Percentiles rank a stretch among this genome's conserved stretches.
These are phyloP conservation scores for Colletotrichum destructivum DNA, from an alignment of 2,329 filamentous ascomycete species.

Conservation along the genomic window DNA sequence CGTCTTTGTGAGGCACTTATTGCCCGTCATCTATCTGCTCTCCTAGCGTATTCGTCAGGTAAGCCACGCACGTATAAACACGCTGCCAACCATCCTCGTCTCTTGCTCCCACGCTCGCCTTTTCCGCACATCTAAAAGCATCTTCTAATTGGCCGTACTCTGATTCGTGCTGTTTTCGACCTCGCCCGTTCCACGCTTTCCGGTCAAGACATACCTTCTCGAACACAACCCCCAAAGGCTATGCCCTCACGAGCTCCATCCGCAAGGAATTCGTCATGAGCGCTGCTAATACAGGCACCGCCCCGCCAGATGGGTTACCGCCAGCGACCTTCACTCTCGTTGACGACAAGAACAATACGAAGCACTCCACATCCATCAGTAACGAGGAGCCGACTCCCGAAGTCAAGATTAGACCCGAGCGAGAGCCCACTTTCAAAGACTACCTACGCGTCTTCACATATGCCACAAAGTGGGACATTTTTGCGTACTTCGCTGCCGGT, in stretches of 20 bases:
- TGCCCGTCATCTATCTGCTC: background rate
- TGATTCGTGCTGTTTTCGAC: background rate
- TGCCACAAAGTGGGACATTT: slow-evolving; percentile 66
- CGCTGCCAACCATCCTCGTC: background rate
- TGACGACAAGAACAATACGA: slow-evolving; percentile 18
- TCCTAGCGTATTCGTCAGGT: background rate
- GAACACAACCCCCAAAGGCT: background rate
- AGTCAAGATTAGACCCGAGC: slow-evolving; percentile 58
- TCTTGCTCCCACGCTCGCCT: background rate
- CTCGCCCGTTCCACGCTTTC: background rate
- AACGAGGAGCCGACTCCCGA: slow-evolving; percentile 51
- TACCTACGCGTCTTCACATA: slow-evolving; percentile 69
- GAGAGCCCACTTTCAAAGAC: slow-evolving; percentile 62
- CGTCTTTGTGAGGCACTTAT: background rate
- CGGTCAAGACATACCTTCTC: background rate
- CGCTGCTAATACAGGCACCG: slow-evolving; percentile 5
- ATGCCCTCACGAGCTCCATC: slow-evolving; percentile 2
- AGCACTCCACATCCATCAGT: background rate
- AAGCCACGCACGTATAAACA: slow-evolving; percentile 10
- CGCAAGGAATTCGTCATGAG: background rate
- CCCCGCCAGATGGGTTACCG: slow-evolving; percentile 13
- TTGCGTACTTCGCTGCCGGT: slow-evolving; percentile 62
- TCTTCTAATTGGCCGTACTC: background rate
- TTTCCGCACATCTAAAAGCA: background rate
- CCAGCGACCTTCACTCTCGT: background rate